Percentiles rank a stretch among this genome's conserved stretches.
phyloP scores from a whole-genome alignment of 2,329 filamentous ascomycete genomes.

The Fusarium sp. region DNA sequence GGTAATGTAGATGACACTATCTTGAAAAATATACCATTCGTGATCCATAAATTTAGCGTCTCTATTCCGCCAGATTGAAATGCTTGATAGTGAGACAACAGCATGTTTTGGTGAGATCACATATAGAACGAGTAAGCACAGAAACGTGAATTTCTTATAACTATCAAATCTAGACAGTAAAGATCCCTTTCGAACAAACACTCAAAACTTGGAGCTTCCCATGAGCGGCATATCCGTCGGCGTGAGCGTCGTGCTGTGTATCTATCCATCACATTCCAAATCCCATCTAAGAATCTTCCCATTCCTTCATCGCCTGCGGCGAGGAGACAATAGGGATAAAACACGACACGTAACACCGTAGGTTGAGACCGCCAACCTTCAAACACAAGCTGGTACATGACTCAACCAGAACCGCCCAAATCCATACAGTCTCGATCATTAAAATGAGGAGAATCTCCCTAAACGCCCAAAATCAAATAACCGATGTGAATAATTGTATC shows the following conservation, averaged over 20 bases:
- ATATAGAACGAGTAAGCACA: neutral
- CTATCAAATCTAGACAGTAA: slow-evolving; percentile 31
- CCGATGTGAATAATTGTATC: slow-evolving; percentile 38
- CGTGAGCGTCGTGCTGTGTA: slow-evolving; percentile 37
- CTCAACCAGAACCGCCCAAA: slow-evolving; percentile 34
- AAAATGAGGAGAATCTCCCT: slow-evolving; percentile 7
- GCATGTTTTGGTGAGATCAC: neutral
- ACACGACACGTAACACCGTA: slow-evolving; percentile 25
- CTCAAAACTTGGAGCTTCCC: slow-evolving; percentile 18
- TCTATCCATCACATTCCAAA: slow-evolving; percentile 34
- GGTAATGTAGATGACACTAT: slow-evolving; percentile 33
- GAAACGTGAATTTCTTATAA: slow-evolving; percentile 10
- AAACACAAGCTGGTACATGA: slow-evolving; percentile 4
- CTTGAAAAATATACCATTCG: slow-evolving; percentile 38
- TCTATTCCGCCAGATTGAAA: neutral
- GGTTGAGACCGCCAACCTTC: neutral
- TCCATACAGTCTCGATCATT: slow-evolving; percentile 25
- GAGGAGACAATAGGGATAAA: slow-evolving; percentile 23
- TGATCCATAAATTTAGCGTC: neutral
- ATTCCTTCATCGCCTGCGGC: slow-evolving; percentile 27
- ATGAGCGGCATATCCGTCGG: slow-evolving; percentile 35
- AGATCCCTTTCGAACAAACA: slow-evolving; percentile 20
- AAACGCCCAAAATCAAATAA: slow-evolving; percentile 24
- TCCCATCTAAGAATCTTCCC: slow-evolving; percentile 30
- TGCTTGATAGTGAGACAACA: neutral